These are phyloP conservation scores for Ceratobasidium sp. DNA, from an alignment of 1,284 basidiomycete genomes.

Conservation along the genomic window DNA sequence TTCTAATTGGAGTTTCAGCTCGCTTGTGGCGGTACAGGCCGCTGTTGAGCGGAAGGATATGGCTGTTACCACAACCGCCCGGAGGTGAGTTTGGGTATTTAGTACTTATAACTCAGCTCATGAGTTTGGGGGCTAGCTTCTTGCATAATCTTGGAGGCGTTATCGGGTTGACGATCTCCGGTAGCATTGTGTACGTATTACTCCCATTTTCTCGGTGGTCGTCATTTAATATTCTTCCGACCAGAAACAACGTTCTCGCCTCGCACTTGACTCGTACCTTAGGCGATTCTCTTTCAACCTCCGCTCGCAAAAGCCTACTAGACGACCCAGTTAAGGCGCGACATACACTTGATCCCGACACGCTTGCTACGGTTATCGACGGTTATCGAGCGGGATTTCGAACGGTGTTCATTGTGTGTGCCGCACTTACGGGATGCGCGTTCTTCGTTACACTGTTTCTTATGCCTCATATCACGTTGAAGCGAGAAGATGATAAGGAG, in stretches of 20 bases:
- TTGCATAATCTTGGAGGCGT: conserved; percentile 57
- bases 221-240: neutral
- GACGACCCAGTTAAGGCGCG: neutral
- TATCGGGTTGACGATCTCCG: conserved; percentile 51
- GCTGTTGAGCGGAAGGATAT: conserved; percentile 56
- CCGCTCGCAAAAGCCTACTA: neutral
- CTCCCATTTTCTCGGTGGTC: neutral
- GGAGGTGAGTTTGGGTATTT: conserved; percentile 39
- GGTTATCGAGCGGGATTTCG: neutral
- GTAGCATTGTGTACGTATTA: conserved; percentile 11
- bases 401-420: conserved; percentile 11
- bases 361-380: neutral
- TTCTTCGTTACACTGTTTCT: conserved; percentile 6
- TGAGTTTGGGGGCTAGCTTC: conserved; percentile 52
- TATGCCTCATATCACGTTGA: conserved; percentile 5
- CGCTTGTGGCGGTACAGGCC: conserved; percentile 56
- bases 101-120: neutral
- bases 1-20: neutral
- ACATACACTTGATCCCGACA: conserved; percentile 2
- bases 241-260: conserved; percentile 11
- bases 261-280: neutral
- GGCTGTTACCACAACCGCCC: conserved; percentile 56
- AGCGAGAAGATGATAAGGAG: conserved; percentile 9
- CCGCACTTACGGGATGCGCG: neutral
- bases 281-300: neutral